Base-by-base conservation (phyloP, 129 eudicot genomes). In the Helichrysum umbraculigerum region DNA sequence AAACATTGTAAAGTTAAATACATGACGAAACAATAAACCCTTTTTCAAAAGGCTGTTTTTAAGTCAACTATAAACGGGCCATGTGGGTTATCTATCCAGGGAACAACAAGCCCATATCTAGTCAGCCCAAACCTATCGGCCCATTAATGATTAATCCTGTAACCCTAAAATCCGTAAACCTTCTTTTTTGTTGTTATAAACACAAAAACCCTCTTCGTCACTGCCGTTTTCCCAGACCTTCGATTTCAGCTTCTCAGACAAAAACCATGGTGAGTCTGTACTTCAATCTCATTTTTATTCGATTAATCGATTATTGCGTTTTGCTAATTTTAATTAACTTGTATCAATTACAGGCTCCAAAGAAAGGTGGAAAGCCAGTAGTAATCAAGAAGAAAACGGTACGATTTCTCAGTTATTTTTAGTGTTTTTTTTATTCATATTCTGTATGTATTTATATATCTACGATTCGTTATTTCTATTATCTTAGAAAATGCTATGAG, bases 331-430 rank as follows among this genome's bases (percentile, higher is more conserved):
- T 28, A 1, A 21, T 21, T 12, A 61, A 0, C 2, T 79, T 69
- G 19, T 14, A 37, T 69, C 19, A 16, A 16, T 78, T 63, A 20
- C 30, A 92, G 98, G 98, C 88, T 66, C 98, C 98, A n/a, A 92
- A 92, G 88, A 89, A 81, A 80, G 97, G 98, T 67, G 98, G 66
- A 28, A 90, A 79, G 88, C 60, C 91, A 12, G 92, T 78, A 2
- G 87, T 81, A 32, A 82, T 92, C 0, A 89, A 89, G 79, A 92
- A 92, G 90, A 92, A 92, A 81, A 35, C 87, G 73, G 90, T 79
- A 84, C 25, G 68, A 61, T 81, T 47, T 44, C 19, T 57, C 28
- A 21, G 28, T 12, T 65, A 66, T 2, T 14, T 20, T 4, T 62
- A 28, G 35, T 0, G 29, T 2, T 56, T 6, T 19, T 11, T 59